Evolutionary conservation across 2,329 filamentous ascomycete genomes (phyloP).

Genomic region (Xenoacremonium recifei): DNA sequence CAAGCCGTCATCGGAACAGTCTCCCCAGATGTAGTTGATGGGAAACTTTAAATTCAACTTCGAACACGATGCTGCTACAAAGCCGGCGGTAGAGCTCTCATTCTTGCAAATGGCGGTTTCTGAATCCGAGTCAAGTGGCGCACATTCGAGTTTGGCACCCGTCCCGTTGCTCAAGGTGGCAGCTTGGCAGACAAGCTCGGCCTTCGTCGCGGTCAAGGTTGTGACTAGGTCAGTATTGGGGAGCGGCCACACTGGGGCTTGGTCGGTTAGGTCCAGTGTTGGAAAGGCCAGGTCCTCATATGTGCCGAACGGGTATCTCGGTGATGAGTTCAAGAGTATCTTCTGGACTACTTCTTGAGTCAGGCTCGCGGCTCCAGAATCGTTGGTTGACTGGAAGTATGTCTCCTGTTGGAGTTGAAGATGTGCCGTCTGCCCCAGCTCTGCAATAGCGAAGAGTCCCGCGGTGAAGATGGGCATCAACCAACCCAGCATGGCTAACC

Average conservation of each 20-base stretch:
- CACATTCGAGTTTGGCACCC: slow-evolving; percentile 17
- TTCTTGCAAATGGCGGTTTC: slow-evolving; percentile 16
- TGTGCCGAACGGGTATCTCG: slow-evolving; percentile 25
- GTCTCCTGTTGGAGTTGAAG: slow-evolving; percentile 21
- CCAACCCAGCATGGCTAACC: slow-evolving; percentile 25
- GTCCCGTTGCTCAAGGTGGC: slow-evolving; percentile 13
- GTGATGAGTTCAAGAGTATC: slow-evolving; percentile 17
- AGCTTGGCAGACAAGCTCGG: slow-evolving; percentile 20
- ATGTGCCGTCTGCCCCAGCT: slow-evolving; percentile 14
- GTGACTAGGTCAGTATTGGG: slow-evolving; percentile 21
- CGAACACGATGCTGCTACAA: slow-evolving; percentile 22
- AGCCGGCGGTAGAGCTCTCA: slow-evolving; percentile 14
- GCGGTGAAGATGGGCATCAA: slow-evolving; percentile 28
- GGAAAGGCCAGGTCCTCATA: slow-evolving; percentile 25
- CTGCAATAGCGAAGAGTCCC: slow-evolving; percentile 23
- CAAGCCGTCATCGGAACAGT: slow-evolving; percentile 16
- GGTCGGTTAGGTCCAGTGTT: slow-evolving; percentile 14
- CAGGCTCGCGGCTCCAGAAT: slow-evolving; percentile 13
- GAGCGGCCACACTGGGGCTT: slow-evolving; percentile 18
- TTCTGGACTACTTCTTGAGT: slow-evolving; percentile 14
- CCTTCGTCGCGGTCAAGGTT: slow-evolving; percentile 15
- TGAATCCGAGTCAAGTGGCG: slow-evolving; percentile 12
- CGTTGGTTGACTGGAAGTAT: slow-evolving; percentile 18
- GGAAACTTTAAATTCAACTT: slow-evolving; percentile 15
- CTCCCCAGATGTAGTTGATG: slow-evolving; percentile 27